A percentile compares a stretch with the other conserved stretches of the same genome.
Conservation (phyloP, 495 filamentous ascomycete species). For the Parathielavia hyrcaniae region DNA sequence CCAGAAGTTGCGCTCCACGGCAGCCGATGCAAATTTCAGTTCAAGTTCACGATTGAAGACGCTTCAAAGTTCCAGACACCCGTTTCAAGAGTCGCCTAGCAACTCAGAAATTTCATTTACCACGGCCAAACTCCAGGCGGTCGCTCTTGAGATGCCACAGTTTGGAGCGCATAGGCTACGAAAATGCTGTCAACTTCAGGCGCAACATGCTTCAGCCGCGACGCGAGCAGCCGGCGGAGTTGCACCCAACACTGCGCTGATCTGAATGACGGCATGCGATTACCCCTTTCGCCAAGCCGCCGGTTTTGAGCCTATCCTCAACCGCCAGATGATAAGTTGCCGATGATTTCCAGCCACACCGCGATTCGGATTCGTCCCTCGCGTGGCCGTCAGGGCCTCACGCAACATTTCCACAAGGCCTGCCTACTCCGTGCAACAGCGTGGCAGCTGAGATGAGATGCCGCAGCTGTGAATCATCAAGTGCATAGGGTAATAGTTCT, state of each 20-base stretch:
- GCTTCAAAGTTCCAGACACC: too few relatives aligned
- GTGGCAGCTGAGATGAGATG: too few relatives aligned
- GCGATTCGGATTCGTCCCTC: background rate
- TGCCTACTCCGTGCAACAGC: too few relatives aligned
- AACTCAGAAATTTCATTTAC: too few relatives aligned
- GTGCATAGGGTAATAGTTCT: too few relatives aligned
- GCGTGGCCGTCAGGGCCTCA: background rate
- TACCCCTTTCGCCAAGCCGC: slow-evolving; percentile 1
- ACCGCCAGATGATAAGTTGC: background rate
- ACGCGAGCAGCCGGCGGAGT: background rate
- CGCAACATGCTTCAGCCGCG: background rate
- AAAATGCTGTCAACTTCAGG: too few relatives aligned
- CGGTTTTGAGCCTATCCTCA: background rate
- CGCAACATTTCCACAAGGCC: background rate
- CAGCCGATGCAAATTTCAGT: too few relatives aligned
- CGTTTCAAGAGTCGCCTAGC: too few relatives aligned
- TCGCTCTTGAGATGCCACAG: background rate
- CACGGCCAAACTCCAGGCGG: too few relatives aligned
- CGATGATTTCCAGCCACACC: background rate
- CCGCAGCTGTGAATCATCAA: too few relatives aligned
- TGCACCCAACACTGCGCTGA: background rate
- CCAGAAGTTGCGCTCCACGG: too few relatives aligned
- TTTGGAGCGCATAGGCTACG: background rate
- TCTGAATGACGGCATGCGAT: background rate
- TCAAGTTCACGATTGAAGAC: too few relatives aligned